Evolutionary conservation across 805 yeast species (phyloP).

Genomic region (Helenozyma rhizophorensis): DNA sequence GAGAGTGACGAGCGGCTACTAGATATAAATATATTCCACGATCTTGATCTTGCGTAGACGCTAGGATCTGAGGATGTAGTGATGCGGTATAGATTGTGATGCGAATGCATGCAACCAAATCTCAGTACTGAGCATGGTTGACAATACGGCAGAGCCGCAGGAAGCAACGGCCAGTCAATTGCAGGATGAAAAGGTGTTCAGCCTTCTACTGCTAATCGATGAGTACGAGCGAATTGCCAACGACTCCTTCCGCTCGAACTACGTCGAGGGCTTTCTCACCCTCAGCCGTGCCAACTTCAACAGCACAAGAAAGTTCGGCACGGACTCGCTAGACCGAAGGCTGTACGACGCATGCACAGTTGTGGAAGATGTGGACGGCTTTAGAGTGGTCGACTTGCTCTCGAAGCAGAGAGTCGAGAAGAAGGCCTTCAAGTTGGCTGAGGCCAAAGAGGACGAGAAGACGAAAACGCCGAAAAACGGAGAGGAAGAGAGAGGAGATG

Average conservation of each 20-base stretch:
- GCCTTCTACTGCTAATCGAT: constrained; percentile 27
- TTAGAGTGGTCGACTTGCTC: constrained; percentile 9
- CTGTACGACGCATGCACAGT: constrained; percentile 23
- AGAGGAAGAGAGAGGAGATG: neutral
- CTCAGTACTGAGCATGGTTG: too few species aligned
- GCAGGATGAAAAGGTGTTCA: constrained; percentile 1
- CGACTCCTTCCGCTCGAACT: constrained; percentile 15
- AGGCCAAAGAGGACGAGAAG: constrained; percentile 1
- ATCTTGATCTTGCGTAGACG: too few species aligned
- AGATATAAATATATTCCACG: too few species aligned
- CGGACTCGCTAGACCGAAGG: constrained; percentile 38
- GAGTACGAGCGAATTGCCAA: constrained; percentile 27
- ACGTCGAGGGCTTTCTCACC: constrained; percentile 33
- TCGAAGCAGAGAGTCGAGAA: constrained; percentile 1
- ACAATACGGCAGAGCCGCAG: too few species aligned
- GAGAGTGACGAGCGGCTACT: neutral
- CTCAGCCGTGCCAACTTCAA: constrained; percentile 45
- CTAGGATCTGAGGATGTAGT: too few species aligned
- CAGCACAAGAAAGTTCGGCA: constrained; percentile 31
- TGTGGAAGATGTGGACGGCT: constrained; percentile 7
- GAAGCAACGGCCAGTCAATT: too few species aligned
- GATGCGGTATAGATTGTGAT: too few species aligned
- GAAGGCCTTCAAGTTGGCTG: constrained; percentile 1
- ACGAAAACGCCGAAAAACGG: neutral
- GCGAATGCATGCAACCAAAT: too few species aligned